Evolutionary conservation across 164 flowering plant species (phyloP).

Genomic region (Aristolochia fimbriata): DNA sequence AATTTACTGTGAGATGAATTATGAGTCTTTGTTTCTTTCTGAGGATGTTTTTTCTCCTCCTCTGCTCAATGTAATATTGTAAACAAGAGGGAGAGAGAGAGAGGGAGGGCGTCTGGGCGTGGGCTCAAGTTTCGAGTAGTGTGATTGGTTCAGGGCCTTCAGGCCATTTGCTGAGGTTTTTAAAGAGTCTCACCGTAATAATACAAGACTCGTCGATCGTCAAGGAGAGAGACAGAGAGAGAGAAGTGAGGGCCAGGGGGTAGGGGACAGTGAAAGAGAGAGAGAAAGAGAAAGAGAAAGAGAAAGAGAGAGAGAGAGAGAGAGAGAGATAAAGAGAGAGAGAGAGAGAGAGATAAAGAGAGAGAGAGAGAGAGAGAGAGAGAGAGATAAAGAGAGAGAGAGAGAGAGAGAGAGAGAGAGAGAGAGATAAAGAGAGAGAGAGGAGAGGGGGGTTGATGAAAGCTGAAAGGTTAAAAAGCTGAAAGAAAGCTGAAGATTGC

Average conservation of each 20-base stretch:
- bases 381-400: conserved; percentile 10
- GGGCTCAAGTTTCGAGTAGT: conserved; percentile 41
- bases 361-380: conserved; percentile 10
- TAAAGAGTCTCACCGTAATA: conserved; percentile 7
- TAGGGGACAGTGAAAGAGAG: no score
- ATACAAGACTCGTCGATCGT: conserved; percentile 9
- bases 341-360: conserved; percentile 10
- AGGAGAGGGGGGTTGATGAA: conserved; percentile 10
- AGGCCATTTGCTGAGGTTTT: conserved; percentile 9
- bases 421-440: conserved; percentile 9
- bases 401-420: conserved; percentile 16
- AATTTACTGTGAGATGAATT: conserved; percentile 37
- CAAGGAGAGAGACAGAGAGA: conserved; percentile 11
- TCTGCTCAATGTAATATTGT: not conserved
- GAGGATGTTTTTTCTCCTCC: conserved; percentile 27
- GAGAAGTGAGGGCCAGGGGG: no score
- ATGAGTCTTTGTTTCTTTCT: conserved; percentile 39
- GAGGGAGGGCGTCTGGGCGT: conserved; percentile 4
- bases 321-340: no score
- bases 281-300: conserved; percentile 9
- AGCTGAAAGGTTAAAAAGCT: conserved; percentile 19
- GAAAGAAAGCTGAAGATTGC: conserved; percentile 18
- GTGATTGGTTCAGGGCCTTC: conserved; percentile 24
- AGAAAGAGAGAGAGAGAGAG: conserved; percentile 14
- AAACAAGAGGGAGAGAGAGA: no score